Conservation (phyloP, 495 filamentous ascomycete species). For the Neurospora sp. region DNA sequence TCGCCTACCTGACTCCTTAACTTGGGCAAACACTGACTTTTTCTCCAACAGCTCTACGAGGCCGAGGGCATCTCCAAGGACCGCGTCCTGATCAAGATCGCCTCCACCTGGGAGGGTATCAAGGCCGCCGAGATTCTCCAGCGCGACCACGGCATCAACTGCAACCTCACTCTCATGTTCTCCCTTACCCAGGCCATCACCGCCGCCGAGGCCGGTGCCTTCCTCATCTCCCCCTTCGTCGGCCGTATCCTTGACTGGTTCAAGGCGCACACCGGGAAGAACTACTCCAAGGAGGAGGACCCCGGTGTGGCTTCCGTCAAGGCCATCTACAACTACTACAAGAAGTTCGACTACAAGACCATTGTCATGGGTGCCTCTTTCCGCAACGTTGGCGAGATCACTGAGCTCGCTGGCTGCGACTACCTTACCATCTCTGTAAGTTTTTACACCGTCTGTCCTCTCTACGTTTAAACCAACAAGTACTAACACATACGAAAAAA, state of each 20-base stretch:
- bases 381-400: constrained; percentile 91
- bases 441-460: constrained; percentile 1
- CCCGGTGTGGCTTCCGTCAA: constrained; percentile 95
- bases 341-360: constrained; percentile 98
- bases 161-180: constrained; percentile 99
- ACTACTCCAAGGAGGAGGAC: constrained; percentile 80
- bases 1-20: background rate
- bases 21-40: background rate
- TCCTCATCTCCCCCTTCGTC: constrained; percentile 98
- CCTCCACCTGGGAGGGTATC: constrained; percentile 93
- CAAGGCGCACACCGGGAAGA: constrained; percentile 92
- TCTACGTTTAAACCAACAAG: background rate
- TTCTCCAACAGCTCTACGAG: constrained; percentile 67
- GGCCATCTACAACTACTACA: constrained; percentile 99
- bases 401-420: constrained; percentile 94
- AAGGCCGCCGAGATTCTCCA: constrained; percentile 92
- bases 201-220: constrained; percentile 91
- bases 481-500: constrained; percentile 4
- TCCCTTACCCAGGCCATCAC: constrained; percentile 91
- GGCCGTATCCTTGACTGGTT: constrained; percentile 99
- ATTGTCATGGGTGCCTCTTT: constrained; percentile 99
- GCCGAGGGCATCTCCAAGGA: constrained; percentile 83
- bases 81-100: constrained; percentile 85
- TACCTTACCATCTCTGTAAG: constrained; percentile 95
- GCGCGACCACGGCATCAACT: constrained; percentile 87